A percentile compares a stretch with the other conserved stretches of the same genome.
These are phyloP conservation scores for Dryas integrifolia DNA, from an alignment of 331 rosid genomes.

Conservation along the genomic window DNA sequence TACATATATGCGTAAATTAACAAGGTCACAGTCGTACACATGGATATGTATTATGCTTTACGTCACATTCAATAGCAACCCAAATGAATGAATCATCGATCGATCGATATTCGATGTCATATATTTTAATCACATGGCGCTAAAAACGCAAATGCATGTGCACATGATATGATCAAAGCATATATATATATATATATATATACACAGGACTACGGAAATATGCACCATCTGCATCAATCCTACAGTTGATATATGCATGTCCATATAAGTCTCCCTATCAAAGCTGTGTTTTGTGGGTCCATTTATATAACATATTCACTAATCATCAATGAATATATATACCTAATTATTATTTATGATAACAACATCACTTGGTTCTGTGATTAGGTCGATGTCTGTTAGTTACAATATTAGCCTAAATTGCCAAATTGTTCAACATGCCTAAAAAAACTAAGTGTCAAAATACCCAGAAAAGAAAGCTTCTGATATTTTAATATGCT, in stretches of 20 bases:
- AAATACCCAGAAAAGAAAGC: neutral
- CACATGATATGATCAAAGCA: neutral
- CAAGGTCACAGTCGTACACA: conserved; percentile 2
- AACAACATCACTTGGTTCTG: neutral
- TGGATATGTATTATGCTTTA: conserved; percentile 10
- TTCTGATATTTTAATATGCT: neutral
- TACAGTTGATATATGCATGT: neutral
- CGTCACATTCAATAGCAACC: conserved; percentile 15
- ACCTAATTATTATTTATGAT: neutral
- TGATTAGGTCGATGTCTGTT: neutral
- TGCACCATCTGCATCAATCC: conserved; percentile 7
- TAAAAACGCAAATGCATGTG: conserved; percentile 24
- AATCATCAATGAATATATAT: too few species aligned
- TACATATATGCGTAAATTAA: neutral
- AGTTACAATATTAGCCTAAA: conserved; percentile 3
- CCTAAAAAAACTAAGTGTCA: neutral
- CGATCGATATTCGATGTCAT: neutral
- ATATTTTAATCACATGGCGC: conserved; percentile 11
- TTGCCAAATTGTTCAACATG: neutral
- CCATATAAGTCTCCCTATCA: neutral
- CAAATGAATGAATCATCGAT: neutral
- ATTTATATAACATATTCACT: neutral
- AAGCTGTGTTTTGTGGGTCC: neutral
- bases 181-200: too few species aligned
- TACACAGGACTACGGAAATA: neutral